Evolutionary conservation across 768 basidiomycete species (phyloP).

Genomic region (Trametes coccinea): DNA sequence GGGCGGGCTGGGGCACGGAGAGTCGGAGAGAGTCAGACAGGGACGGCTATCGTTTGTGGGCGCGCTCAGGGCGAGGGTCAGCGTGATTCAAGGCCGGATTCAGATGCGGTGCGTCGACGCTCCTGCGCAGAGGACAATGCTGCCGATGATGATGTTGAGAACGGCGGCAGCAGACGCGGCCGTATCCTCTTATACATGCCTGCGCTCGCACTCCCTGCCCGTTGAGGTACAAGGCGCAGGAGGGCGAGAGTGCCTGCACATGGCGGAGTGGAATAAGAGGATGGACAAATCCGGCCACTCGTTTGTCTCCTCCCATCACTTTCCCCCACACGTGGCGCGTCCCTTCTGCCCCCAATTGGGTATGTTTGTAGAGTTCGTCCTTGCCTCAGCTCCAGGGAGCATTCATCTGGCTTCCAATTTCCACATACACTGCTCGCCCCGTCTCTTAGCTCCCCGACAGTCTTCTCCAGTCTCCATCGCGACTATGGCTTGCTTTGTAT

Average conservation of each 20-base stretch:
- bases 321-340: slow-evolving; percentile 17
- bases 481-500: slow-evolving; percentile 17
- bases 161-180: background rate
- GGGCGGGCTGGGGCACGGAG: background rate
- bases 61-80: background rate
- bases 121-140: background rate
- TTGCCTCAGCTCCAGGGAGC: slow-evolving; percentile 12
- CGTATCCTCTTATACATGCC: slow-evolving; percentile 25
- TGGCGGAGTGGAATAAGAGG: slow-evolving; percentile 32
- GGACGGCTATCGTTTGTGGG: background rate
- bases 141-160: background rate
- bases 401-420: slow-evolving; percentile 4
- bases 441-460: background rate
- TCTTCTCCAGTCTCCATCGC: slow-evolving; percentile 17
- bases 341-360: slow-evolving; percentile 16
- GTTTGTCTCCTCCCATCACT: slow-evolving; percentile 24
- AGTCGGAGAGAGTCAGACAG: background rate
- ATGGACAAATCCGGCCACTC: slow-evolving; percentile 28
- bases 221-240: slow-evolving; percentile 26
- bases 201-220: slow-evolving; percentile 2
- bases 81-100: background rate
- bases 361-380: slow-evolving; percentile 19
- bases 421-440: background rate
- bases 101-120: background rate
- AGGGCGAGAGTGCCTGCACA: slow-evolving; percentile 11